A percentile compares a stretch with the other conserved stretches of the same genome.
Conservation (phyloP, 108 stramenopile genomes). For the Cyclotella cryptica region DNA sequence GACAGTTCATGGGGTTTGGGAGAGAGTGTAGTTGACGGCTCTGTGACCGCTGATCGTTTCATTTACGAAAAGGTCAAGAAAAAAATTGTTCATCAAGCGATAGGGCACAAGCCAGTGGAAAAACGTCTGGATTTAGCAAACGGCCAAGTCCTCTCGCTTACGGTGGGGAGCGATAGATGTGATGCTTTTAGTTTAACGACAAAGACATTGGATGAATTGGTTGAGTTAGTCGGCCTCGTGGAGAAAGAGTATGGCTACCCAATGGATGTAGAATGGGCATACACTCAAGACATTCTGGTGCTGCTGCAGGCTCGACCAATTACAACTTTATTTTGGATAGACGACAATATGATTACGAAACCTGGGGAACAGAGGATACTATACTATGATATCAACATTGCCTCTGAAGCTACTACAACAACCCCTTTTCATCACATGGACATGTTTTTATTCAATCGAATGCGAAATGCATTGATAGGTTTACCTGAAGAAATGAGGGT, state of each 20-base stretch:
- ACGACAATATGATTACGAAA: slow-evolving; percentile 39
- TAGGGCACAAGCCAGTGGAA: slow-evolving; percentile 25
- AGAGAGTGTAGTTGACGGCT: slow-evolving; percentile 39
- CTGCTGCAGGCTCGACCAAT: slow-evolving; percentile 40
- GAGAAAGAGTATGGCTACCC: slow-evolving; percentile 28
- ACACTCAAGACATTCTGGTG: slow-evolving; percentile 2
- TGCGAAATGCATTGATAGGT: slow-evolving; percentile 3
- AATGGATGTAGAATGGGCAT: slow-evolving; percentile 38
- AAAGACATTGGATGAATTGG: slow-evolving; percentile 17
- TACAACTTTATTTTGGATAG: slow-evolving; percentile 34
- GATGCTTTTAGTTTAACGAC: slow-evolving; percentile 10
- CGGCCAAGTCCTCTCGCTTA: slow-evolving; percentile 13
- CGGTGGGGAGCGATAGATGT: slow-evolving; percentile 20
- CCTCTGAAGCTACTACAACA: slow-evolving; percentile 39
- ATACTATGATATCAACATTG: slow-evolving; percentile 41
- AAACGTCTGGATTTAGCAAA: slow-evolving; percentile 15
- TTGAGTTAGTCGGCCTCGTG: slow-evolving; percentile 14
- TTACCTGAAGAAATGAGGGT: not conserved
- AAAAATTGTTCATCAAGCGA: slow-evolving; percentile 4
- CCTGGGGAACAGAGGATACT: slow-evolving; percentile 26
- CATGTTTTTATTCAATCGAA: slow-evolving; percentile 6
- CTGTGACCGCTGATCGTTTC: slow-evolving; percentile 35
- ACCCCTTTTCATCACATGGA: slow-evolving; percentile 39
- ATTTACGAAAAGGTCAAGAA: slow-evolving; percentile 35
- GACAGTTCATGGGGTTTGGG: slow-evolving; percentile 40